These are phyloP conservation scores for Jamesozyma gamospora DNA, from an alignment of 805 yeast species.

Conservation along the genomic window DNA sequence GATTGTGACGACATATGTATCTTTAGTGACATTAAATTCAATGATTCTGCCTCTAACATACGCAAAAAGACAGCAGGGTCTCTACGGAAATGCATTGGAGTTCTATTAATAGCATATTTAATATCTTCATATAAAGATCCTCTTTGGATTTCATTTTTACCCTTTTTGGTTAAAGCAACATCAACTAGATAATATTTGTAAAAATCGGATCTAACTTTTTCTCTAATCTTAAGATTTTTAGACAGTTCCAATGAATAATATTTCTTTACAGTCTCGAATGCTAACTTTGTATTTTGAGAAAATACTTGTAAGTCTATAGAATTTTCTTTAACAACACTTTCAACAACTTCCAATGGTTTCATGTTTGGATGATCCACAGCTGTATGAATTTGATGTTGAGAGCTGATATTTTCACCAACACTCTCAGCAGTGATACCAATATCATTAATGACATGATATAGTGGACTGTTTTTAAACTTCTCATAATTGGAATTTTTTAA, in stretches of 20 bases:
- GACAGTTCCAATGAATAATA: slow-evolving; percentile 71
- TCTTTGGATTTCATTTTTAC: slow-evolving; percentile 63
- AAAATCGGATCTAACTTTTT: slow-evolving; percentile 53
- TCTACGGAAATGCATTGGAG: slow-evolving; percentile 60
- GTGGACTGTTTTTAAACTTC: slow-evolving; percentile 51
- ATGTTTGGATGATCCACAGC: slow-evolving; percentile 54
- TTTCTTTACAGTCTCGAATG: slow-evolving; percentile 62
- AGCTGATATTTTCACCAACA: slow-evolving; percentile 71
- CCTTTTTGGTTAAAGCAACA: slow-evolving; percentile 75
- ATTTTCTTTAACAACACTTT: slow-evolving; percentile 29
- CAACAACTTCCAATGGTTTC: slow-evolving; percentile 53
- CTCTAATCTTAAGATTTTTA: slow-evolving; percentile 72
- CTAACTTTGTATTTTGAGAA: slow-evolving; percentile 44
- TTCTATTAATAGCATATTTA: slow-evolving; percentile 79
- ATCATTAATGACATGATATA: slow-evolving; percentile 56
- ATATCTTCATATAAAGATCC: slow-evolving; percentile 79
- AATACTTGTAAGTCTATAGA: slow-evolving; percentile 31
- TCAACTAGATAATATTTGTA: slow-evolving; percentile 57
- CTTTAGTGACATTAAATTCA: slow-evolving; percentile 60
- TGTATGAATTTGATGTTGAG: slow-evolving; percentile 56
- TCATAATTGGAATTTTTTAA: slow-evolving; percentile 55
- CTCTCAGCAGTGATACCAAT: slow-evolving; percentile 73
- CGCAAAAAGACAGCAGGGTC: slow-evolving; percentile 77
- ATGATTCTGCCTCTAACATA: slow-evolving; percentile 84
- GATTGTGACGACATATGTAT: slow-evolving; percentile 38